These are phyloP conservation scores for Lactarius sanguifluus DNA, from an alignment of 768 basidiomycete genomes.

Conservation along the genomic window DNA sequence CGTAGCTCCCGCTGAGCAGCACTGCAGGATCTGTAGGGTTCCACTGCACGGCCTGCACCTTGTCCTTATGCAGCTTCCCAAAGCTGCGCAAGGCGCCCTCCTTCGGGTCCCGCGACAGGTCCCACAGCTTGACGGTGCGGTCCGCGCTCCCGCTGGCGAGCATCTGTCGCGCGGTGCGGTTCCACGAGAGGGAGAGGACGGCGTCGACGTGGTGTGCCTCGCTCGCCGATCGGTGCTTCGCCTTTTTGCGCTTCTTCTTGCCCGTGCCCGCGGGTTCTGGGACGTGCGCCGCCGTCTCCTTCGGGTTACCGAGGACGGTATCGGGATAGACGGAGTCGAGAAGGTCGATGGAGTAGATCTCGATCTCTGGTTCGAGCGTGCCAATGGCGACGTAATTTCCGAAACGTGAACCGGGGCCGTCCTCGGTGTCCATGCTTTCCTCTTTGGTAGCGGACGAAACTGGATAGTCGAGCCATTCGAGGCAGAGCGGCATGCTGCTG, in stretches of 20 bases:
- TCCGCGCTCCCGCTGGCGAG: constrained; percentile 93
- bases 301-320: constrained; percentile 86
- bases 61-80: constrained; percentile 79
- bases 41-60: constrained; percentile 97
- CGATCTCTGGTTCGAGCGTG: constrained; percentile 95
- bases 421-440: constrained; percentile 33
- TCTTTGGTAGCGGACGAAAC: constrained; percentile 48
- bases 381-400: constrained; percentile 97
- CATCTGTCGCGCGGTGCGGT: constrained; percentile 82
- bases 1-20: constrained; percentile 89
- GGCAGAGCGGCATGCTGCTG: constrained; percentile 94
- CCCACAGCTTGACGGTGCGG: constrained; percentile 96
- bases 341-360: constrained; percentile 95
- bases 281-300: constrained; percentile 75
- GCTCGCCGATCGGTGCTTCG: constrained; percentile 60
- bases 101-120: constrained; percentile 68
- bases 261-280: constrained; percentile 84
- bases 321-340: constrained; percentile 94
- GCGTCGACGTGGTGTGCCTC: constrained; percentile 88
- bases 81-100: constrained; percentile 81
- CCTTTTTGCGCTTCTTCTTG: constrained; percentile 94
- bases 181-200: constrained; percentile 93
- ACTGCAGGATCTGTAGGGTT: constrained; percentile 86
- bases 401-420: constrained; percentile 38
- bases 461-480: constrained; percentile 99